Evolutionary conservation across 176 grass and related monocot species (phyloP).

Genomic region (Bolboschoenus planiculmis): DNA sequence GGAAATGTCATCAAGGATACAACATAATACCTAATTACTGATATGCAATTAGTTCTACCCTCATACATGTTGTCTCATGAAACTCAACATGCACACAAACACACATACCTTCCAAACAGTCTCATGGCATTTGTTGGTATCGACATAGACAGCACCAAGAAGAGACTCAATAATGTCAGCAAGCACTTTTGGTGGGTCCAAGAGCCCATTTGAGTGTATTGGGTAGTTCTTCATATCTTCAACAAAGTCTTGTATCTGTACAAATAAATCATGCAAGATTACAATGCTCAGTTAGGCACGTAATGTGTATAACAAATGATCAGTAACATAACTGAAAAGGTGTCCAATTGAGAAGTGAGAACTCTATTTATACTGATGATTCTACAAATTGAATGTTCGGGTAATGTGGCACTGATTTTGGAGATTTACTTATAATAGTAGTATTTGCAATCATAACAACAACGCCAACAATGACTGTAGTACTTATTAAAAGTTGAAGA

Average conservation of each 20-base stretch:
- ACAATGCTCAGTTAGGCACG: neutral
- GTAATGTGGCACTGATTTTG: neutral
- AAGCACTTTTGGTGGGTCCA: conserved; percentile 56
- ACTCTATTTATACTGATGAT: neutral
- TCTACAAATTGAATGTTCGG: neutral
- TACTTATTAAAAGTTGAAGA: neutral
- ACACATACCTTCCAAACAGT: conserved; percentile 45
- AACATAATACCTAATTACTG: neutral
- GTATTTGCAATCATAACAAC: neutral
- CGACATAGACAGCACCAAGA: conserved; percentile 50
- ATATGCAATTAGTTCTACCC: neutral
- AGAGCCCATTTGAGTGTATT: conserved; percentile 53
- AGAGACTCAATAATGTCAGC: conserved; percentile 62
- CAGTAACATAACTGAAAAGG: neutral
- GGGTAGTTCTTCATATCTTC: conserved; percentile 41
- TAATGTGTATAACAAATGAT: neutral
- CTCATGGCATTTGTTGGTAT: conserved; percentile 44
- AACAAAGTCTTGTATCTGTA: conserved; percentile 50
- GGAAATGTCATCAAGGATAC: neutral
- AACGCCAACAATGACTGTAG: neutral
- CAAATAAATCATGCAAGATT: neutral
- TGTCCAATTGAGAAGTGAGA: neutral
- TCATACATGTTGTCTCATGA: neutral
- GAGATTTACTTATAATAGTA: neutral
- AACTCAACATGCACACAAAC: neutral